Percentiles rank a stretch among this genome's conserved stretches.
These are phyloP conservation scores for Thelonectria discophora DNA, from an alignment of 2,329 filamentous ascomycete genomes.

Conservation along the genomic window DNA sequence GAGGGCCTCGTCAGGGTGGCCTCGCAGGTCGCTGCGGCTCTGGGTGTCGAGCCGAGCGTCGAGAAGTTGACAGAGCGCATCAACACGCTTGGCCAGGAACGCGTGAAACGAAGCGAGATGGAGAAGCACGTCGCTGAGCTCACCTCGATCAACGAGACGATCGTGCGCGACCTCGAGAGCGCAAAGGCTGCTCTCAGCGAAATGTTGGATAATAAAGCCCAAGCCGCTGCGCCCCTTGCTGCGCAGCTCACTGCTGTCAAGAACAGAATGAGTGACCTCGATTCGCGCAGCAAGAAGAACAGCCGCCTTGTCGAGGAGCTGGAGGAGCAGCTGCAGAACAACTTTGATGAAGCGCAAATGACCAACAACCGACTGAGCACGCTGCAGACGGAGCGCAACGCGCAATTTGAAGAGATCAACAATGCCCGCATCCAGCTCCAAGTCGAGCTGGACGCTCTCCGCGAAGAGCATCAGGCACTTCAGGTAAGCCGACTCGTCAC, in stretches of 20 bases:
- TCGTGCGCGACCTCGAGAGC: constrained; percentile 69
- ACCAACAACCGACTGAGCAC: constrained; percentile 87
- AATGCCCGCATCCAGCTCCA: constrained; percentile 70
- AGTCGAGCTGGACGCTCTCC: constrained; percentile 72
- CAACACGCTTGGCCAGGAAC: constrained; percentile 64
- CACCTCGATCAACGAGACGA: constrained; percentile 64
- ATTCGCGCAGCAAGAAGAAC: constrained; percentile 85
- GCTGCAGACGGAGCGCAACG: constrained; percentile 76
- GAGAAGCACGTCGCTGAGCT: constrained; percentile 65
- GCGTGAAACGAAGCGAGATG: constrained; percentile 66
- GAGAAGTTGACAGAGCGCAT: constrained; percentile 73
- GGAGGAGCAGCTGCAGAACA: constrained; percentile 93
- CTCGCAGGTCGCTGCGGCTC: constrained; percentile 67
- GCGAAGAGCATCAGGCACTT: constrained; percentile 76
- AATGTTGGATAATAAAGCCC: constrained; percentile 60
- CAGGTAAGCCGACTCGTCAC: constrained; percentile 66
- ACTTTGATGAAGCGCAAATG: constrained; percentile 91
- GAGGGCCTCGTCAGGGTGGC: constrained; percentile 73
- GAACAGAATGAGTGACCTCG: constrained; percentile 70
- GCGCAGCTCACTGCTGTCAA: constrained; percentile 70
- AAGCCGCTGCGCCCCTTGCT: constrained; percentile 52
- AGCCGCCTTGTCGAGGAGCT: constrained; percentile 92
- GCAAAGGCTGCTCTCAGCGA: constrained; percentile 64
- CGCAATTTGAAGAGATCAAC: constrained; percentile 81
- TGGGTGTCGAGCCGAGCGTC: constrained; percentile 71